Percentiles rank a stretch among this genome's conserved stretches.
Conservation (phyloP, 495 filamentous ascomycete genomes). For the Darksidea phi region DNA sequence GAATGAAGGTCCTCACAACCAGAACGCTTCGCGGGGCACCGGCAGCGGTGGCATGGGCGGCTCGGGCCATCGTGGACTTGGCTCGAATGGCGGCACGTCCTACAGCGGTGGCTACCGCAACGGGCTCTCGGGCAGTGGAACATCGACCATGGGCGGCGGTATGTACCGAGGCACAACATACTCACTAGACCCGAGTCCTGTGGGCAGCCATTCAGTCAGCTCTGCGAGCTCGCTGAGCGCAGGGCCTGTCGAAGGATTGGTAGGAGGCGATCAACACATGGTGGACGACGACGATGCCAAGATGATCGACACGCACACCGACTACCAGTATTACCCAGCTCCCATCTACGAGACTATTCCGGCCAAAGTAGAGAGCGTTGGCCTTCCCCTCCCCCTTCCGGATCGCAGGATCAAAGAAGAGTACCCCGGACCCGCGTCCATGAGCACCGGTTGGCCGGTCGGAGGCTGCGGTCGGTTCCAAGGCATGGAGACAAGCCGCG, state of each 20-base stretch:
- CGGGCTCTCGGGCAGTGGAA: slow-evolving; percentile 21
- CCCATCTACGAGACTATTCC: slow-evolving; percentile 39
- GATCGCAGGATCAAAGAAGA: slow-evolving; percentile 40
- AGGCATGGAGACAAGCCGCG: slow-evolving; percentile 41
- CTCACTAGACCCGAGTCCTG: slow-evolving; percentile 37
- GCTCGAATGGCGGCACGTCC: slow-evolving; percentile 20
- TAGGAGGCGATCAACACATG: slow-evolving; percentile 35
- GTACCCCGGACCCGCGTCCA: slow-evolving; percentile 29
- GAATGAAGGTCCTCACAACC: slow-evolving; percentile 63
- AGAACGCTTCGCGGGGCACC: slow-evolving; percentile 67
- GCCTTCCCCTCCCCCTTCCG: slow-evolving; percentile 24
- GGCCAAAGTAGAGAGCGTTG: slow-evolving; percentile 16
- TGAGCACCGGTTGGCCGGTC: slow-evolving; percentile 34
- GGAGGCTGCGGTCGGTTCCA: slow-evolving; percentile 39
- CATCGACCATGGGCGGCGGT: slow-evolving; percentile 18
- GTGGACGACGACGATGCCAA: slow-evolving; percentile 40
- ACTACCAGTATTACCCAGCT: slow-evolving; percentile 42
- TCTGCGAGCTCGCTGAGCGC: slow-evolving; percentile 42
- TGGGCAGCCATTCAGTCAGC: slow-evolving; percentile 37
- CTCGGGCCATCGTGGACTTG: slow-evolving; percentile 39
- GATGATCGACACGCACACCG: slow-evolving; percentile 32
- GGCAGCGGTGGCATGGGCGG: slow-evolving; percentile 55
- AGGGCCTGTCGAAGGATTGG: slow-evolving; percentile 36
- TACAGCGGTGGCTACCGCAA: slow-evolving; percentile 24
- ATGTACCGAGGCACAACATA: slow-evolving; percentile 35